Conservation (phyloP, 305 asterid genomes). For the Plantago coronopus region DNA sequence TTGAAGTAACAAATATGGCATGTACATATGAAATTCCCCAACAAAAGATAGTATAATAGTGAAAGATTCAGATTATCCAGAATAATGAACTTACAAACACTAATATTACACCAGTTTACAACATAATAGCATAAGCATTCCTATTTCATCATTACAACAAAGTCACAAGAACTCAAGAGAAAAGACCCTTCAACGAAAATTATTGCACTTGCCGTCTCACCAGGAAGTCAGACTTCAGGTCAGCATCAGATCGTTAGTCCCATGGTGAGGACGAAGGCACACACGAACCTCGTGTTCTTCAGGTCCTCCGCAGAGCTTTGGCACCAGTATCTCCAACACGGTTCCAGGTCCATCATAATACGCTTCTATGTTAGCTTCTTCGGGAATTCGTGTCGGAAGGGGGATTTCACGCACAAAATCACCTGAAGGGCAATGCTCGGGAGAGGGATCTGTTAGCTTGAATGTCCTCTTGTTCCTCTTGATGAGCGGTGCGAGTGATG, state of each 20-base stretch:
- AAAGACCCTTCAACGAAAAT: no score
- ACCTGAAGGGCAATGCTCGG: constrained; percentile 92
- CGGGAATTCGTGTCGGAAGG: constrained; percentile 80
- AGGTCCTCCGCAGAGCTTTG: constrained; percentile 64
- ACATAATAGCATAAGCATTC: not conserved
- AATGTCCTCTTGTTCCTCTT: constrained; percentile 74
- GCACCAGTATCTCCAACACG: constrained; percentile 79
- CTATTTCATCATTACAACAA: constrained; percentile 7
- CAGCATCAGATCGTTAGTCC: constrained; percentile 58
- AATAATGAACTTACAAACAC: not conserved
- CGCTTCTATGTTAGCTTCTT: constrained; percentile 83
- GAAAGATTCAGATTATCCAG: not conserved
- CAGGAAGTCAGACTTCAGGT: constrained; percentile 30
- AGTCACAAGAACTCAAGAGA: not conserved
- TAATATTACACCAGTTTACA: constrained; percentile 2
- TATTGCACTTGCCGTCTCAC: not conserved
- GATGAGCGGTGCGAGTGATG: constrained; percentile 56
- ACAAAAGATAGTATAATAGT: not conserved
- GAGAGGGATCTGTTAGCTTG: constrained; percentile 56
- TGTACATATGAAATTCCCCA: not conserved
- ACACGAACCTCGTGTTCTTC: constrained; percentile 94
- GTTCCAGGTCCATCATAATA: constrained; percentile 78
- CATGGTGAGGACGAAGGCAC: constrained; percentile 75
- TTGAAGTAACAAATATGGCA: no score
- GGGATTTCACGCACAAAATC: constrained; percentile 80